These are phyloP conservation scores for Suillus luteus DNA, from an alignment of 768 basidiomycete species.

Conservation along the genomic window DNA sequence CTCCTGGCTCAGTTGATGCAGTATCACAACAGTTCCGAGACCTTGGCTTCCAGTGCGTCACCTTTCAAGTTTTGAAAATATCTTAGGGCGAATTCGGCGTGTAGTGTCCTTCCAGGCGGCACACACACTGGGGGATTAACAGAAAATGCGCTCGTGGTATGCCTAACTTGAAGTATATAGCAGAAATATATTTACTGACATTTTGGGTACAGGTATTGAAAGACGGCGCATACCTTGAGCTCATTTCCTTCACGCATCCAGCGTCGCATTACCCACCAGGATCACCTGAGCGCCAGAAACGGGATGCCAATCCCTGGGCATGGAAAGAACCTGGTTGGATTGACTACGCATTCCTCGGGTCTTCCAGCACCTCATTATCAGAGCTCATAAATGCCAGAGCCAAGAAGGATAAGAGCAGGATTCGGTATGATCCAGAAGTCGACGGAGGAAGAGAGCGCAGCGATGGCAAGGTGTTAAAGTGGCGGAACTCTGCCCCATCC, in stretches of 20 bases:
- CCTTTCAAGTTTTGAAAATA: neutral
- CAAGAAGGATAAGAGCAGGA: slow-evolving; percentile 37
- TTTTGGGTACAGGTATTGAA: slow-evolving; percentile 43
- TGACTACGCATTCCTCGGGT: slow-evolving; percentile 65
- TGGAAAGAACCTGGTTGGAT: slow-evolving; percentile 62
- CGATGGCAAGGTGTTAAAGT: slow-evolving; percentile 58
- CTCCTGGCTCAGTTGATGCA: slow-evolving; percentile 55
- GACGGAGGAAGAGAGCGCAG: slow-evolving; percentile 56
- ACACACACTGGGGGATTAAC: slow-evolving; percentile 64
- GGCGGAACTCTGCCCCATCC: slow-evolving; percentile 53
- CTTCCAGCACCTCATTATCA: slow-evolving; percentile 46
- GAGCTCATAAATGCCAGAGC: slow-evolving; percentile 56
- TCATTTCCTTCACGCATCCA: slow-evolving; percentile 65
- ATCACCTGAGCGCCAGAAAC: slow-evolving; percentile 44
- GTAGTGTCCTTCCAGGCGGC: slow-evolving; percentile 67
- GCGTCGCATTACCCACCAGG: slow-evolving; percentile 52
- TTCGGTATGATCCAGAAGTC: slow-evolving; percentile 46
- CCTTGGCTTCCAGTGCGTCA: slow-evolving; percentile 66
- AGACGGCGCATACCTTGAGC: slow-evolving; percentile 67
- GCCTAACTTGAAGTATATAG: neutral
- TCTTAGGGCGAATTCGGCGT: neutral
- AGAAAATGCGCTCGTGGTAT: slow-evolving; percentile 64
- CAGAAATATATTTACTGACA: neutral
- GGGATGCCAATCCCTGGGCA: slow-evolving; percentile 57
- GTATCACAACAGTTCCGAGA: slow-evolving; percentile 52